These are phyloP conservation scores for Lyophyllum atratum DNA, from an alignment of 768 basidiomycete species.

Conservation along the genomic window DNA sequence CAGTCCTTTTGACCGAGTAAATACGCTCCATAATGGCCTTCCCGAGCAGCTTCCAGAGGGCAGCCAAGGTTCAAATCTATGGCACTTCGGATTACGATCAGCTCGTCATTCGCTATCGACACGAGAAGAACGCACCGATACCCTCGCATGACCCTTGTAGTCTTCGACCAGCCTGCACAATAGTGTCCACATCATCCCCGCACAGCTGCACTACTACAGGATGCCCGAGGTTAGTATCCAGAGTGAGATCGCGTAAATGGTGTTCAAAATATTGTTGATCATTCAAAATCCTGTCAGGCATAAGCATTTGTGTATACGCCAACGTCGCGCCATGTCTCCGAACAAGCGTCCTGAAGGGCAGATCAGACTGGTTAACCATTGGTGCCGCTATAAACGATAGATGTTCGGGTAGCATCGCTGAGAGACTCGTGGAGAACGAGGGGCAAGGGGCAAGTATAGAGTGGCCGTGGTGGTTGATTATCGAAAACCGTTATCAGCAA, in stretches of 20 bases:
- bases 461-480: neutral
- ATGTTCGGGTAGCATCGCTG: constrained; percentile 20
- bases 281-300: constrained; percentile 59
- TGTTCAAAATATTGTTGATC: constrained; percentile 67
- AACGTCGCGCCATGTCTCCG: constrained; percentile 65
- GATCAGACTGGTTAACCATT: constrained; percentile 81
- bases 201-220: constrained; percentile 75
- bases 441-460: neutral
- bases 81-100: constrained; percentile 14
- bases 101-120: neutral
- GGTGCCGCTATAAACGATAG: constrained; percentile 61
- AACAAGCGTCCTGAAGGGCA: constrained; percentile 68
- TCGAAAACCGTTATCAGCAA: neutral
- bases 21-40: constrained; percentile 74
- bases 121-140: constrained; percentile 52
- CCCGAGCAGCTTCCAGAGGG: constrained; percentile 68
- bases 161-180: constrained; percentile 62
- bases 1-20: constrained; percentile 74
- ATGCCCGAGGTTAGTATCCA: constrained; percentile 26
- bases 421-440: neutral
- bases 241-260: constrained; percentile 57
- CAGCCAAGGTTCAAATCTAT: constrained; percentile 82
- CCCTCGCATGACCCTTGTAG: constrained; percentile 65
- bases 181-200: constrained; percentile 64
- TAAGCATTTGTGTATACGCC: constrained; percentile 79